Evolutionary conservation across 2,329 filamentous ascomycete species (phyloP), one percentile per base, ranked within the genome.

Genomic region (Sclerotinia subarctica): DNA sequence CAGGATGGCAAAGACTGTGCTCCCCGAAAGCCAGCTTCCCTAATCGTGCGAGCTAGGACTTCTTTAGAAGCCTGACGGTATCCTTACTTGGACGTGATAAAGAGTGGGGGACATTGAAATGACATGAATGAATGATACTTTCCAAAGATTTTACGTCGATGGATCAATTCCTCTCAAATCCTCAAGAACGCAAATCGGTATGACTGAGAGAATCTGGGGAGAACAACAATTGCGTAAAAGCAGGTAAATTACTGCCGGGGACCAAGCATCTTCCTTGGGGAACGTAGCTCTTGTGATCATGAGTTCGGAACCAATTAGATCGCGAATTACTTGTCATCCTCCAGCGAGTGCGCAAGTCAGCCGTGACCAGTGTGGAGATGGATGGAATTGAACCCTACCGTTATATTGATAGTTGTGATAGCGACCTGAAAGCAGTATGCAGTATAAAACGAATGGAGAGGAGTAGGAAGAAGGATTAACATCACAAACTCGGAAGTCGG

Each of bases 261-360:
- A 51, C 59, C 46, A 63, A 63, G 46, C 59, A 63, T 52, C 47
- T 51, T 51, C 59, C 46, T 51, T n/a, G 46, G 59, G 59, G 5
- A 35, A 26, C 32, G 15, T 38, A 49, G 59, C 60, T 56, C 62
- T 53, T 54, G 62, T 64, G 62, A 64, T 42, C 32, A 64, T 54
- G 32, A 17, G 5, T 29, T 42, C 17, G 49, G 32, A 54, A 53
- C 60, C 47, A 54, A 64, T 64, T 38, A 64, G 11, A 53, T 24
- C 11, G 19, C 49, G 17, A n/a, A 10, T 11, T 32, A 17, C 38
- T 44, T 44, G 51, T 64, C 62, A 64, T 56, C 49, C 49, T 26
- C n/a, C 35, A 38, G 26, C 38, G 24, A 26, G 19, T 53, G 13
- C 47, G 10, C 42, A 64, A 53, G 32, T 53, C 47, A 17, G 29